A percentile compares a stretch with the other conserved stretches of the same genome.
Evolutionary conservation across 371 early-diverging fungal species (phyloP).

Genomic region (Mortierella sp.): DNA sequence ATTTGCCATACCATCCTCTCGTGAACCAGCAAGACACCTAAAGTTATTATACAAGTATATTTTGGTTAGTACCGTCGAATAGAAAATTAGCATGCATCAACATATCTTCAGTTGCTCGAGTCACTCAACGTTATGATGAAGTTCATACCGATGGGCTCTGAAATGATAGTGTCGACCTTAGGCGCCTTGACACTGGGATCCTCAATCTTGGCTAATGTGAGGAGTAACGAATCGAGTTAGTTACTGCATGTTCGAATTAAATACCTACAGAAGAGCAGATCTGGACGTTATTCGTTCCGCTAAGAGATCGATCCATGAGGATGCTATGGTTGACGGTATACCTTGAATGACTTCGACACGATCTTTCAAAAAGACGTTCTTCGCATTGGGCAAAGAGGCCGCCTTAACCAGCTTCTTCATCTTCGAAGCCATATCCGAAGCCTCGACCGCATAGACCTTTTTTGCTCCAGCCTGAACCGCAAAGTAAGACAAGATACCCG

Average conservation of each 20-base stretch:
- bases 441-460: conserved; percentile 96
- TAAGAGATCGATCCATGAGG: neutral
- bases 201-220: conserved; percentile 85
- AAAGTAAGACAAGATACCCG: conserved; percentile 96
- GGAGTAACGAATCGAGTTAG: neutral
- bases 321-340: conserved; percentile 33
- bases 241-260: neutral
- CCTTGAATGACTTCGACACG: conserved; percentile 88
- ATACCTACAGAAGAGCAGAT: neutral
- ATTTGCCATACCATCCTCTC: conserved; percentile 85
- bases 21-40: conserved; percentile 92
- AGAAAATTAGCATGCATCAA: neutral
- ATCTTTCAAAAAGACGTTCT: conserved; percentile 84
- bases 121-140: neutral
- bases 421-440: conserved; percentile 94
- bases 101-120: neutral
- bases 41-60: neutral
- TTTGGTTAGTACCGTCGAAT: neutral
- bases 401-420: conserved; percentile 84
- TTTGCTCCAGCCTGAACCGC: conserved; percentile 93
- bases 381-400: conserved; percentile 64
- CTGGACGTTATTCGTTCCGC: neutral
- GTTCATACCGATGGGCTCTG: conserved; percentile 89
- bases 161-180: conserved; percentile 93
- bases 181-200: conserved; percentile 76